These are phyloP conservation scores for Capsaspora owczarzaki DNA, from an alignment of 78 protist genomes.

Conservation along the genomic window DNA sequence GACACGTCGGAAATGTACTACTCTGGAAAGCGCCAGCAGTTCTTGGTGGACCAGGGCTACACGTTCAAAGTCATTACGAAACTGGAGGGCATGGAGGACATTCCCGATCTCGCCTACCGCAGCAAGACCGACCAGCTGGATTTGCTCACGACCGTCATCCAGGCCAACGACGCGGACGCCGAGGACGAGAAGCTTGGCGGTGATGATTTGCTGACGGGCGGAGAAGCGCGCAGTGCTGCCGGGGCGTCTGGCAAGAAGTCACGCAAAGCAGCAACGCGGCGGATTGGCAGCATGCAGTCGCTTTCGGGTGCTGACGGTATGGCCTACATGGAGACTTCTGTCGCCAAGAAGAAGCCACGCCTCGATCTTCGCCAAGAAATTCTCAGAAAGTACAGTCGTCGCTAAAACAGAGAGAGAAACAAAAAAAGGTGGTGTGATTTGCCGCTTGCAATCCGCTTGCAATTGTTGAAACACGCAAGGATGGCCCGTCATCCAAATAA, in stretches of 20 bases:
- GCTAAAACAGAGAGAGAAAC: too few relatives aligned
- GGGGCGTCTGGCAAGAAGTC: too few relatives aligned
- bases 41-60: constrained; percentile 93
- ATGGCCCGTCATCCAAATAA: too few relatives aligned
- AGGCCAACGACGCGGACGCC: background rate
- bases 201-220: too few relatives aligned
- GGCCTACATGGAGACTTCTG: background rate
- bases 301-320: background rate
- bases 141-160: background rate
- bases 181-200: background rate
- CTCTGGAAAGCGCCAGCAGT: constrained; percentile 90
- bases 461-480: too few relatives aligned
- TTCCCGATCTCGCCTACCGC: background rate
- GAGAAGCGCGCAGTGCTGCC: background rate
- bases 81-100: background rate
- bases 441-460: too few relatives aligned
- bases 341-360: background rate
- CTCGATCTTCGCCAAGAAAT: too few relatives aligned
- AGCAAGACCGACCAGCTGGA: background rate
- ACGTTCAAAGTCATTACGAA: constrained; percentile 31
- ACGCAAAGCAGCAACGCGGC: background rate
- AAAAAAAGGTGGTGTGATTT: too few relatives aligned
- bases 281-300: background rate
- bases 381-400: too few relatives aligned
- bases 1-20: constrained; percentile 93